A percentile compares a stretch with the other conserved stretches of the same genome.
Conservation (phyloP, 139 green algal genomes). For the Tetradesmus lagerheimii region DNA sequence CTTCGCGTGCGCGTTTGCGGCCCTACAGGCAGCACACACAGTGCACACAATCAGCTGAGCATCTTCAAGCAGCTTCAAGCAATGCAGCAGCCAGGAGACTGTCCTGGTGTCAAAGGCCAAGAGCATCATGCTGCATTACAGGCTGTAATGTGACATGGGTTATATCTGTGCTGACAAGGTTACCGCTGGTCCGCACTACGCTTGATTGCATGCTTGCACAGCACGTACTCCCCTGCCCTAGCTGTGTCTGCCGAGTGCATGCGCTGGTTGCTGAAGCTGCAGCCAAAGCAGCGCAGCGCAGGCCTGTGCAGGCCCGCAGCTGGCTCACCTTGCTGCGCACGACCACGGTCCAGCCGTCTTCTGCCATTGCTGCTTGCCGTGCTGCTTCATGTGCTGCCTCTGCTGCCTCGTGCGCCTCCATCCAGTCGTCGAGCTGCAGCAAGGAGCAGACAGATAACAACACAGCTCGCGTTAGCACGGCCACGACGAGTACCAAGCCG, state of each 20-base stretch:
- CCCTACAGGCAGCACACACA: constrained; percentile 47
- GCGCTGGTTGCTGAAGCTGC: too few relatives aligned
- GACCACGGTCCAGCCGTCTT: constrained; percentile 90
- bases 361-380: constrained; percentile 62
- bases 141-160: too few relatives aligned
- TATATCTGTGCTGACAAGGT: too few relatives aligned
- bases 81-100: background rate
- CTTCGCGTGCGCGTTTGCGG: constrained; percentile 60
- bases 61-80: background rate
- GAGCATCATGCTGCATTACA: too few relatives aligned
- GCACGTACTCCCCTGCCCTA: too few relatives aligned
- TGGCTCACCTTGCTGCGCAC: constrained; percentile 72
- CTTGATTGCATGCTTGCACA: too few relatives aligned
- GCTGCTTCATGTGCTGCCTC: constrained; percentile 57
- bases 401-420: constrained; percentile 70
- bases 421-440: constrained; percentile 77
- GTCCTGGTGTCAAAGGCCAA: too few relatives aligned
- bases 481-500: too few relatives aligned
- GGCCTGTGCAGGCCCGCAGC: background rate
- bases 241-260: too few relatives aligned
- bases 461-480: background rate
- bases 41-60: background rate
- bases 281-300: too few relatives aligned
- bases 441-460: background rate
- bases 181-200: too few relatives aligned